Base-by-base conservation (phyloP, 768 basidiomycete genomes). In the Udeniomyces megalosporus region DNA sequence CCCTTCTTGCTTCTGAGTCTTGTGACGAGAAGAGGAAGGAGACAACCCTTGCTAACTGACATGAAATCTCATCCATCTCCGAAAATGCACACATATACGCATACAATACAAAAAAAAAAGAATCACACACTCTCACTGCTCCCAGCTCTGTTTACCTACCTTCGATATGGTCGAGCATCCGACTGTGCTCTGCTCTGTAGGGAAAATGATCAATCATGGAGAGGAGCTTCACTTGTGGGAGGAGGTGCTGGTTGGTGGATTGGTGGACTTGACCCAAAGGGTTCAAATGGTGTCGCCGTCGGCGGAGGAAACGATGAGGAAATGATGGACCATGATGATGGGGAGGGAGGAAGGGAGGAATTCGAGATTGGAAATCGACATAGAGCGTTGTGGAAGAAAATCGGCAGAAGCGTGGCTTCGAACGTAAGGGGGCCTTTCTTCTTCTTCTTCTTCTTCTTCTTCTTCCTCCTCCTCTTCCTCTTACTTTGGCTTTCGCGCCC, bases 321-420 rank as follows among this genome's bases (percentile, higher is more conserved):
- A n/a, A 76, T 74, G 29, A 79, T 80, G 14, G 48, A 49, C 28
- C 52, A 64, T 58, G 66, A 62, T 35, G 68, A 66, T n/a, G 45
- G 46, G 22, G 67, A 64, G 20, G 32, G 66, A 31, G 55, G 51
- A 29, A 73, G 75, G 31, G 75, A 77, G 47, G 67, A 58, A n/a
- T 0, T 84, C 81, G 81, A 75, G 77, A 69, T 68, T 24, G 95
- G 95, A 1, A 96, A 93, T 70, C 77, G 79, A 34, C 80, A 80
- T 29, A 76, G 91, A 61, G 79, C 77, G 66, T 74, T 93, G 5
- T 99, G 95, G 95, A 95, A 95, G 75, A 77, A 82, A 20, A 81
- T 84, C 1, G 96, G 91, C 71, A 79, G 81, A 46, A 81, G 82
- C 28, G 82, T 86, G 7, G 88, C 90, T 7, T 76, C 83, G 4